Base-by-base conservation (phyloP, 352 stramenopile species). In the Phytophthora niederhauseri region DNA sequence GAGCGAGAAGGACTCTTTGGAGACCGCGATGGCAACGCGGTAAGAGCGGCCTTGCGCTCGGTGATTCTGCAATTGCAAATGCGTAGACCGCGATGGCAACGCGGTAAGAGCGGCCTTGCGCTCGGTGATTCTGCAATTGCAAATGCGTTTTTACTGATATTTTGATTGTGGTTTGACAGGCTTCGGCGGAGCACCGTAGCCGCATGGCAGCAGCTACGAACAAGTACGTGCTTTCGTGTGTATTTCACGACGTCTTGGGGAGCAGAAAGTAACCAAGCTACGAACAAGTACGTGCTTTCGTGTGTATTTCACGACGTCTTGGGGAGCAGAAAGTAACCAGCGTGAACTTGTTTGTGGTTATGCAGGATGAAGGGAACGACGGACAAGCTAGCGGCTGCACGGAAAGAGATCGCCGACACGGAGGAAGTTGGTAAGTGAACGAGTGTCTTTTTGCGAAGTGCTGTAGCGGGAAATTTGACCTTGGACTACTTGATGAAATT, bases 321-420 rank as follows among this genome's bases (percentile, higher is more conserved):
- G 7, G 22, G 52, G 15, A 41, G 12, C 8, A 38, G 19, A 9
- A 31, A n/a, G 36, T 30, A 48, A 55, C 50, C 4, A 6, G 20
- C 48, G 9, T 45, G 20, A 4, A 36, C 41, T 46, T 57, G 17
- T 31, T 56, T 22, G 4, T 61, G 19, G 14, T 2, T 28, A 17
- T 64, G 14, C 43, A 95, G 88, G 57, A 93, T 95, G 80, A 93
- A 95, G 65, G 87, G 88, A 11, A 96, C 87, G 19, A 93, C 87
- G 8, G 81, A 92, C 57, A 92, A 90, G 60, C 71, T 96, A 30
- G 81, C 90, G n/a, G 80, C 82, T 48, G 89, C 89, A 22, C 81
- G 84, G 59, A 84, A 89, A 76, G 93, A 90, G 41, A 87, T 94
- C 9, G 85, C 85, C 4, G 89, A 96, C 68, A 96, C 89, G 1